Evolutionary conservation across 75 land plant genomes (phyloP).

Genomic region (Larix kaempferi): DNA sequence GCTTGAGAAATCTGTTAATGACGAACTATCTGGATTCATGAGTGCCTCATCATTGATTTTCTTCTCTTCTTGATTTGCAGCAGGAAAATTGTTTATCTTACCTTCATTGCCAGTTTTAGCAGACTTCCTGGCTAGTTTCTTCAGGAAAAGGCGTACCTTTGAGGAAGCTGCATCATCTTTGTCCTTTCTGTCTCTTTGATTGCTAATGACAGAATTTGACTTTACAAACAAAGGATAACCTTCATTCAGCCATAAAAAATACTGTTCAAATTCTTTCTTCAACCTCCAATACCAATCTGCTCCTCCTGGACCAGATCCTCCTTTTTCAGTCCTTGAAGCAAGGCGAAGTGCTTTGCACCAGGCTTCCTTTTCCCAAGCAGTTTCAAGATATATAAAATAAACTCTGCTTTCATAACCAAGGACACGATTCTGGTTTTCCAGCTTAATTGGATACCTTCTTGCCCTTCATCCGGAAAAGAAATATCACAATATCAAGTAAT

Average conservation of each 20-base stretch:
- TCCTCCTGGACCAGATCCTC: conserved; percentile 8
- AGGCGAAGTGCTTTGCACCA: conserved; percentile 97
- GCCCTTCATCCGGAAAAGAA: conserved; percentile 49
- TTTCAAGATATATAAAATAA: conserved; percentile 73
- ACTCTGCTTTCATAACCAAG: conserved; percentile 46
- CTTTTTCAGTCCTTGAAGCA: conserved; percentile 44
- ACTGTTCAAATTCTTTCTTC: conserved; percentile 57
- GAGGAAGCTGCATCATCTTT: conserved; percentile 45
- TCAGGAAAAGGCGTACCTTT: conserved; percentile 48
- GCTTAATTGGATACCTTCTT: conserved; percentile 74
- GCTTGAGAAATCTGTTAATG: neutral
- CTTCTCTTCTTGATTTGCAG: conserved; percentile 25
- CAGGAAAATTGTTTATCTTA: conserved; percentile 13
- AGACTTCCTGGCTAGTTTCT: conserved; percentile 59
- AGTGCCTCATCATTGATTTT: conserved; percentile 12
- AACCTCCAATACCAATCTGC: conserved; percentile 40
- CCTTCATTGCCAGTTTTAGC: conserved; percentile 36
- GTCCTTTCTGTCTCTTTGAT: conserved; percentile 12
- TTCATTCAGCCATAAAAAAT: conserved; percentile 36
- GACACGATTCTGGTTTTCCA: conserved; percentile 50
- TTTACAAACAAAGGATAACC: conserved; percentile 57
- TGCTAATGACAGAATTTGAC: conserved; percentile 8
- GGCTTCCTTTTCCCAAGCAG: conserved; percentile 94
- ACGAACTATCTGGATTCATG: conserved; percentile 19
- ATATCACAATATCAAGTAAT: neutral